Base-by-base conservation (phyloP, 768 basidiomycete genomes). In the Boletus rubescentipes region DNA sequence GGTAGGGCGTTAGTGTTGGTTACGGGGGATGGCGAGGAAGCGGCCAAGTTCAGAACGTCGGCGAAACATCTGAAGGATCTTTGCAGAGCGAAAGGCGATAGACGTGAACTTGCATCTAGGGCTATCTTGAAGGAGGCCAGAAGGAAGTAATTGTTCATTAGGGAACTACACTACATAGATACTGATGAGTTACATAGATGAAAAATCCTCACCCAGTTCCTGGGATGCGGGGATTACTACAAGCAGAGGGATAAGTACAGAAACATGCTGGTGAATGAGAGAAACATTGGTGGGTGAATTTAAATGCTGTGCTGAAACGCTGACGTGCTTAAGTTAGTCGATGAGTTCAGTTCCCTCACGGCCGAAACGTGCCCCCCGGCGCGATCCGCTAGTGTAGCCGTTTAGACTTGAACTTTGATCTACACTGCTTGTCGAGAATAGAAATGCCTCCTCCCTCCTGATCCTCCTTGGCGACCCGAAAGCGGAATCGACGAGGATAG, bases 281-380 rank as follows among this genome's bases (percentile, higher is more conserved):
- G 51, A 51, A n/a, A 34, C 23, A 34, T 9, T n/a, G n/a, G 29
- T 15, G 26, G 26, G 26, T 26, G 26, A 26, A 26, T 4, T 26
- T 26, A 26, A 26, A 26, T 26, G 26, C 26, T n/a, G n/a, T n/a
- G n/a, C 9, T 35, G 32, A 26, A 35, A n/a, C 2, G 26, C 15
- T 30, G 40, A 21, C 5, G 14, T 5, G 20, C 26, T 6, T n/a
- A n/a, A n/a, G 6, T 26, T 53, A 61, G 20, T 57, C 41, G 38
- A 68, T 50, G 29, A 68, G 63, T 9, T 63, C 61, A 12, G 67
- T 68, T 31, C 59, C 67, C 14, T 60, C 54, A 1, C 59, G 63
- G 5, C 67, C 67, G 6, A 68, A 46, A 36, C 55, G 55, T 38
- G 38, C 30, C 14, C 5, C 15, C 12, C 37, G 54, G 40, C 39